Percentiles rank a stretch among this genome's conserved stretches.
phyloP scores from a whole-genome alignment of 352 stramenopile species.

The Pythium biforme region DNA sequence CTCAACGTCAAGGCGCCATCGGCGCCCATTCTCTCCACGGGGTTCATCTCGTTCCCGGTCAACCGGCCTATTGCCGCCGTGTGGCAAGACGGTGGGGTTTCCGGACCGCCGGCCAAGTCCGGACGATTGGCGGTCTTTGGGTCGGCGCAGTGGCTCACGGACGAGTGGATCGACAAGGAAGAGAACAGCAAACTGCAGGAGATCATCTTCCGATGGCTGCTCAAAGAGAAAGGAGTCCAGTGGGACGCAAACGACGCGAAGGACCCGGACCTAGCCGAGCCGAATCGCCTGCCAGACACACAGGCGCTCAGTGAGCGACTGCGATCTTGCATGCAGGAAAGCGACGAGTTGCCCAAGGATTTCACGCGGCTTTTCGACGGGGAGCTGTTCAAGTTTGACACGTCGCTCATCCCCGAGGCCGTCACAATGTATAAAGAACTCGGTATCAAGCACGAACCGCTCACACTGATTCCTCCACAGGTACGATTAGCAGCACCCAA shows the following conservation, averaged over 20 bases:
- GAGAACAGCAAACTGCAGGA: constrained; percentile 93
- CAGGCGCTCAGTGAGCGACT: constrained; percentile 91
- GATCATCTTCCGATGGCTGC: constrained; percentile 92
- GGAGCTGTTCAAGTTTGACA: constrained; percentile 94
- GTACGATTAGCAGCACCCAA: constrained; percentile 31
- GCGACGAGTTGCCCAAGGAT: constrained; percentile 92
- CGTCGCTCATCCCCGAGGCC: constrained; percentile 92
- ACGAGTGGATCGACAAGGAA: constrained; percentile 96
- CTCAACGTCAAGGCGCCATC: constrained; percentile 92
- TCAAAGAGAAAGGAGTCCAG: constrained; percentile 79
- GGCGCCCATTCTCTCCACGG: constrained; percentile 85
- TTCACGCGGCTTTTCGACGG: constrained; percentile 95
- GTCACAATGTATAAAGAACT: constrained; percentile 91
- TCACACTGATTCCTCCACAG: constrained; percentile 93
- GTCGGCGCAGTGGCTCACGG: constrained; percentile 91
- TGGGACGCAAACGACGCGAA: constrained; percentile 68
- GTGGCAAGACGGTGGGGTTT: constrained; percentile 81
- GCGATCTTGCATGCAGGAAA: constrained; percentile 94
- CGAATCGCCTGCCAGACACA: constrained; percentile 91
- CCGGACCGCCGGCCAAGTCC: constrained; percentile 55
- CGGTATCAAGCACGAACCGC: constrained; percentile 93
- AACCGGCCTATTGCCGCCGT: constrained; percentile 92
- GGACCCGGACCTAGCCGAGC: constrained; percentile 88
- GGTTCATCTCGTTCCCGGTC: constrained; percentile 95
- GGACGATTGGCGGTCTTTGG: constrained; percentile 88